Evolutionary conservation across 345 rosid species (phyloP).

Genomic region (Physaria fendleri): DNA sequence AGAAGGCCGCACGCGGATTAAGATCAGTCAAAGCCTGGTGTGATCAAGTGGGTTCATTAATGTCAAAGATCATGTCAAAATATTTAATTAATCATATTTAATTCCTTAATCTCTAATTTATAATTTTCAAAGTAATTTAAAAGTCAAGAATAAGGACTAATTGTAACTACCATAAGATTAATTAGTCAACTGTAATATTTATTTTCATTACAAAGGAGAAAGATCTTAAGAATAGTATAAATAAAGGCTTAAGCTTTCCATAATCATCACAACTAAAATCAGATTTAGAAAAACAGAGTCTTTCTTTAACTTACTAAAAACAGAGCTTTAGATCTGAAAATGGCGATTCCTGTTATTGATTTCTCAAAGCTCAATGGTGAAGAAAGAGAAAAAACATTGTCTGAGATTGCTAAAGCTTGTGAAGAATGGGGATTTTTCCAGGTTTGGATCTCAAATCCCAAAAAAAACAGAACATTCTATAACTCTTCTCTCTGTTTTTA

Average conservation of each 20-base stretch:
- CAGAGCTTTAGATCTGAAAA: slow-evolving; percentile 27
- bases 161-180: neutral
- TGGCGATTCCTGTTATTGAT: slow-evolving; percentile 92
- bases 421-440: slow-evolving; percentile 95
- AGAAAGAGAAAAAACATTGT: slow-evolving; percentile 56
- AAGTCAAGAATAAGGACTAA: slow-evolving; percentile 23
- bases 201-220: neutral
- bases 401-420: slow-evolving; percentile 66
- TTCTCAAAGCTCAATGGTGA: slow-evolving; percentile 72
- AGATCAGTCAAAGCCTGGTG: neutral
- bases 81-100: neutral
- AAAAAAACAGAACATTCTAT: neutral
- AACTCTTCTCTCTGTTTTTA: neutral
- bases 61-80: neutral
- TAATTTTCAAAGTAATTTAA: neutral
- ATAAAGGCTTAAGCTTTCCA: slow-evolving; percentile 1
- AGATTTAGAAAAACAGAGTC: slow-evolving; percentile 18
- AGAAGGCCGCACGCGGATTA: neutral
- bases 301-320: slow-evolving; percentile 16
- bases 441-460: slow-evolving; percentile 32
- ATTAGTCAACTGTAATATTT: neutral
- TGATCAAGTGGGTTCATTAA: slow-evolving; percentile 8
- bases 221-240: slow-evolving; percentile 15
- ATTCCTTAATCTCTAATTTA: neutral
- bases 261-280: slow-evolving; percentile 22